phyloP scores from a whole-genome alignment of 345 rosid genomes.

The Barbarea vulgaris region DNA sequence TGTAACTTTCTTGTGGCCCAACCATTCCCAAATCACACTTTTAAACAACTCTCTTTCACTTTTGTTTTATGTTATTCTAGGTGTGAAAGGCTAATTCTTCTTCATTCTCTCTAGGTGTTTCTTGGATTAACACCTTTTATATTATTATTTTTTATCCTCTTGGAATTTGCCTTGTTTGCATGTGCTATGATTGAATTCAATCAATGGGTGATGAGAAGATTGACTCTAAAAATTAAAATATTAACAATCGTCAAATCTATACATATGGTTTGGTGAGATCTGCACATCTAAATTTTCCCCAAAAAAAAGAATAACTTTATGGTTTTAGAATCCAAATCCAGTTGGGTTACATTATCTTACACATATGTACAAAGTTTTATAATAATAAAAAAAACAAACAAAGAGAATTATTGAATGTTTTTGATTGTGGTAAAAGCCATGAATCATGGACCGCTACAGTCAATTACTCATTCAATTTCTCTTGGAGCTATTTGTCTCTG shows the following conservation, averaged over 20 bases:
- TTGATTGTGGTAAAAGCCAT: conserved; percentile 40
- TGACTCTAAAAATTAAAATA: conserved; percentile 1
- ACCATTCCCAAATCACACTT: conserved; percentile 35
- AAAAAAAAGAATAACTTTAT: neutral
- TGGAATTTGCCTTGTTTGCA: conserved; percentile 24
- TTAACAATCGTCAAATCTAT: conserved; percentile 13
- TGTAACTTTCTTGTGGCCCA: conserved; percentile 13
- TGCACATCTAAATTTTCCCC: neutral
- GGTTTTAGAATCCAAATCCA: conserved; percentile 18
- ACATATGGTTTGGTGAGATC: conserved; percentile 32
- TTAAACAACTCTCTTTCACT: conserved; percentile 39
- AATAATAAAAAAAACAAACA: conserved; percentile 2
- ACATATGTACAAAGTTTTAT: conserved; percentile 6
- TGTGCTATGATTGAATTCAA: conserved; percentile 33
- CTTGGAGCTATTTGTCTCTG: conserved; percentile 39
- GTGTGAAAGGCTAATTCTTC: conserved; percentile 38
- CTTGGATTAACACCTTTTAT: conserved; percentile 36
- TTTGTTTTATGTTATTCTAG: conserved; percentile 17
- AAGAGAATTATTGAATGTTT: conserved; percentile 31
- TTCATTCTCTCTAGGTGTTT: conserved; percentile 41
- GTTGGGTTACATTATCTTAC: conserved; percentile 33
- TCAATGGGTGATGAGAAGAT: conserved; percentile 14
- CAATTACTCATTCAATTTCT: conserved; percentile 33
- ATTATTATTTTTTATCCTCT: conserved; percentile 19
- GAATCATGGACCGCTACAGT: conserved; percentile 36